phyloP scores from a whole-genome alignment of 306 rosid genomes.

The Sechiopsis laciniata region DNA sequence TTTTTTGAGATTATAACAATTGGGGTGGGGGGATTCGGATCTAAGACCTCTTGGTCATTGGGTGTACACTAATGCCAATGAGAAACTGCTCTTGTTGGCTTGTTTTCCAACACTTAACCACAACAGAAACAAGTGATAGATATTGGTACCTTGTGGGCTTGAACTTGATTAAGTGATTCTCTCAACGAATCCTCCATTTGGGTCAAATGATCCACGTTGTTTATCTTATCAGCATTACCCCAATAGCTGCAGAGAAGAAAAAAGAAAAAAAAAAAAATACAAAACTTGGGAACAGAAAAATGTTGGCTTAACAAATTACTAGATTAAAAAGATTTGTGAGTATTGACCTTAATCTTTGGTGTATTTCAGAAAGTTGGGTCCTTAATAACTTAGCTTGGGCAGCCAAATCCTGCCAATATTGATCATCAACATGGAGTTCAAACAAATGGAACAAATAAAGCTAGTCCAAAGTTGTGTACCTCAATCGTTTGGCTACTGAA shows the following conservation, averaged over 20 bases:
- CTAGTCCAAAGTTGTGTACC: slow-evolving; percentile 36
- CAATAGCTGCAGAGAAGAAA: slow-evolving; percentile 49
- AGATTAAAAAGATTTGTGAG: background rate
- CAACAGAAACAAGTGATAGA: slow-evolving; percentile 22
- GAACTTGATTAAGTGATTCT: slow-evolving; percentile 67
- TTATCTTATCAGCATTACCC: slow-evolving; percentile 55
- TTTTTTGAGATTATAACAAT: no score
- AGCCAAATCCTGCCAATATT: slow-evolving; percentile 46
- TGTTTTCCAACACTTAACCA: background rate
- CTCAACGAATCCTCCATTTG: slow-evolving; percentile 71
- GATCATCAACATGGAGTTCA: background rate
- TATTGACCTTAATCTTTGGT: slow-evolving; percentile 62
- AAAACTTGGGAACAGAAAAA: slow-evolving; percentile 18
- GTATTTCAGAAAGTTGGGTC: slow-evolving; percentile 48
- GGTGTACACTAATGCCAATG: no score
- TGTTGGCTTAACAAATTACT: background rate
- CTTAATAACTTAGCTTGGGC: slow-evolving; percentile 45
- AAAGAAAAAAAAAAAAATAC: slow-evolving; percentile 22
- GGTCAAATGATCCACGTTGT: slow-evolving; percentile 54
- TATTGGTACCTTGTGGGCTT: slow-evolving; percentile 54
- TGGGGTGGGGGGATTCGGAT: no score
- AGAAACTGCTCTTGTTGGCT: no score
- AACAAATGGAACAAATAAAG: slow-evolving; percentile 9
- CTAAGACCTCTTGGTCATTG: no score
- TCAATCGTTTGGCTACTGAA: slow-evolving; percentile 71